Conservation (phyloP, 805 yeast species). For the Candida ipomoeae region DNA sequence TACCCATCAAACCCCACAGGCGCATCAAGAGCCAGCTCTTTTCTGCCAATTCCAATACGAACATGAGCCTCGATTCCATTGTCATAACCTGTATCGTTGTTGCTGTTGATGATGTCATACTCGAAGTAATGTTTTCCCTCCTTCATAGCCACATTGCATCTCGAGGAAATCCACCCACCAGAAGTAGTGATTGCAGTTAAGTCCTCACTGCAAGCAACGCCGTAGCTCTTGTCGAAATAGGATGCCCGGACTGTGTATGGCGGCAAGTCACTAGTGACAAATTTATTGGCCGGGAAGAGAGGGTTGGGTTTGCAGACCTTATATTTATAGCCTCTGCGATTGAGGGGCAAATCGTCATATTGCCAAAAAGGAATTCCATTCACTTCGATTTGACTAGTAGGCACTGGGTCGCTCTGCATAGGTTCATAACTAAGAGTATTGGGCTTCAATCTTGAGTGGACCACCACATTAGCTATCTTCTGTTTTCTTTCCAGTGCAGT, state of each 20-base stretch:
- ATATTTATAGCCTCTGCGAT: constrained; percentile 77
- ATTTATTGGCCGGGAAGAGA: constrained; percentile 50
- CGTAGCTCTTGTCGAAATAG: constrained; percentile 66
- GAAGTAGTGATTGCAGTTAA: constrained; percentile 47
- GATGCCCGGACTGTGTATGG: constrained; percentile 58
- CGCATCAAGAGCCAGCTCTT: constrained; percentile 87
- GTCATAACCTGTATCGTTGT: constrained; percentile 42
- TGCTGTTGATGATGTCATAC: constrained; percentile 51
- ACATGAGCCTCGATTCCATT: constrained; percentile 48
- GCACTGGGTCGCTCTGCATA: constrained; percentile 10
- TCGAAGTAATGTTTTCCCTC: constrained; percentile 85
- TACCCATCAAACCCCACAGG: constrained; percentile 96
- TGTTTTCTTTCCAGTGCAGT: constrained; percentile 23
- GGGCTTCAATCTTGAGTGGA: constrained; percentile 36
- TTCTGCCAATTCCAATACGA: constrained; percentile 75
- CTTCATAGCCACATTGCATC: constrained; percentile 69
- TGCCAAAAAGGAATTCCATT: constrained; percentile 30
- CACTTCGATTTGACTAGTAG: constrained; percentile 12
- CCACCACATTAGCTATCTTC: constrained; percentile 26
- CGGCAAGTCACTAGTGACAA: constrained; percentile 68
- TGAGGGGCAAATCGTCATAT: constrained; percentile 76
- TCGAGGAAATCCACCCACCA: constrained; percentile 75
- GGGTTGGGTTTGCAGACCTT: constrained; percentile 74
- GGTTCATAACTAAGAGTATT: constrained; percentile 24
- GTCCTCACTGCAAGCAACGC: constrained; percentile 35